A percentile compares a stretch with the other conserved stretches of the same genome.
Evolutionary conservation across 2,329 filamentous ascomycete species (phyloP).

Genomic region (Sordariomycetes sp.): DNA sequence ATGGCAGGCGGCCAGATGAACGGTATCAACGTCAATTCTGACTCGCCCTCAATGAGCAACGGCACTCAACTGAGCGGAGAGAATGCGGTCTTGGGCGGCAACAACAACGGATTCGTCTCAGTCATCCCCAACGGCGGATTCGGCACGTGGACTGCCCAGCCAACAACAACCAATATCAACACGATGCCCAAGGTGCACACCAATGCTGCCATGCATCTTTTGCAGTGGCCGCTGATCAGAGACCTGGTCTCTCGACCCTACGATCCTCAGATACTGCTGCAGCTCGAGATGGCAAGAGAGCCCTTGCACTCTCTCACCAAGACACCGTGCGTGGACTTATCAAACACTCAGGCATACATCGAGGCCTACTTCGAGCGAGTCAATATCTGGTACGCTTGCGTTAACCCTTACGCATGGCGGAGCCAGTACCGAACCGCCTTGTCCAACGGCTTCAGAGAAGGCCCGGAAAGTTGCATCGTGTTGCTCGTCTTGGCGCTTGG

Average conservation of each 20-base stretch:
- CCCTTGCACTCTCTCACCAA: constrained; percentile 61
- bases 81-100: constrained; percentile 35
- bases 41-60: constrained; percentile 57
- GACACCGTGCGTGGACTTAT: constrained; percentile 59
- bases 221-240: constrained; percentile 74
- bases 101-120: constrained; percentile 37
- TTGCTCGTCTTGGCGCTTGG: constrained; percentile 70
- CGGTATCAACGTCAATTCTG: constrained; percentile 46
- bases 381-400: constrained; percentile 79
- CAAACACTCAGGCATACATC: constrained; percentile 66
- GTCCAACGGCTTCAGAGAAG: constrained; percentile 67
- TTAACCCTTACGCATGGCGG: constrained; percentile 74
- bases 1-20: constrained; percentile 42
- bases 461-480: constrained; percentile 75
- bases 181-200: constrained; percentile 82
- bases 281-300: constrained; percentile 71
- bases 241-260: constrained; percentile 70
- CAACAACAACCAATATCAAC: constrained; percentile 57
- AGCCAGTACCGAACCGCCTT: constrained; percentile 67
- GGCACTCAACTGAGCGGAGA: constrained; percentile 52
- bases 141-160: constrained; percentile 58
- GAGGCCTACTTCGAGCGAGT: constrained; percentile 74
- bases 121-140: constrained; percentile 55
- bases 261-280: constrained; percentile 72
- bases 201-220: constrained; percentile 66